These are phyloP conservation scores for Aspergillus ustus DNA, from an alignment of 2,329 filamentous ascomycete species.

Conservation along the genomic window DNA sequence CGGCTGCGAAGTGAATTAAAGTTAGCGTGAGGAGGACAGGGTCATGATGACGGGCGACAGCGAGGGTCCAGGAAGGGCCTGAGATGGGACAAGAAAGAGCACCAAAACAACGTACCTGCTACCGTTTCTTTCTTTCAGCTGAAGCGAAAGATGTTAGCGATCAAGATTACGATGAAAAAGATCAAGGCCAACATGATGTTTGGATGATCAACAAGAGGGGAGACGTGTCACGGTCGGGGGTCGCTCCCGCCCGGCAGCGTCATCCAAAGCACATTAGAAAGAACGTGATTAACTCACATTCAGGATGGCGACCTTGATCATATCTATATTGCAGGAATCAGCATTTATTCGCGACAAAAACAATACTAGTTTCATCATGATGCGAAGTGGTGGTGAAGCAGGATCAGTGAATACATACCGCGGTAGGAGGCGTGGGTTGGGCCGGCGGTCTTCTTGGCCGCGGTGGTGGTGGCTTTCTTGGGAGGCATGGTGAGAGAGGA, in stretches of 20 bases:
- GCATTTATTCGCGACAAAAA: constrained; percentile 58
- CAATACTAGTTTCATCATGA: constrained; percentile 38
- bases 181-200: constrained; percentile 29
- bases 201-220: constrained; percentile 26
- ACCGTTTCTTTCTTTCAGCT: constrained; percentile 74
- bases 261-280: constrained; percentile 52
- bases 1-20: constrained; percentile 55
- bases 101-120: constrained; percentile 62
- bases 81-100: constrained; percentile 21
- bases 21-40: constrained; percentile 37
- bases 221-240: constrained; percentile 44
- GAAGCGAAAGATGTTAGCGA: constrained; percentile 55
- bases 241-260: constrained; percentile 39
- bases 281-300: constrained; percentile 64
- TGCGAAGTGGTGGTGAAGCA: constrained; percentile 53
- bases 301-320: constrained; percentile 74
- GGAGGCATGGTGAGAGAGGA: constrained; percentile 61
- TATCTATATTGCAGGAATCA: constrained; percentile 62
- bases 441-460: constrained; percentile 60
- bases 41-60: constrained; percentile 13
- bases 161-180: constrained; percentile 30
- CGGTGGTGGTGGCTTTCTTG: constrained; percentile 62
- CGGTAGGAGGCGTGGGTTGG: constrained; percentile 67
- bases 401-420: constrained; percentile 59
- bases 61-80: constrained; percentile 20